Conservation (phyloP, 2,329 filamentous ascomycete genomes). For the Aureobasidium sp. region DNA sequence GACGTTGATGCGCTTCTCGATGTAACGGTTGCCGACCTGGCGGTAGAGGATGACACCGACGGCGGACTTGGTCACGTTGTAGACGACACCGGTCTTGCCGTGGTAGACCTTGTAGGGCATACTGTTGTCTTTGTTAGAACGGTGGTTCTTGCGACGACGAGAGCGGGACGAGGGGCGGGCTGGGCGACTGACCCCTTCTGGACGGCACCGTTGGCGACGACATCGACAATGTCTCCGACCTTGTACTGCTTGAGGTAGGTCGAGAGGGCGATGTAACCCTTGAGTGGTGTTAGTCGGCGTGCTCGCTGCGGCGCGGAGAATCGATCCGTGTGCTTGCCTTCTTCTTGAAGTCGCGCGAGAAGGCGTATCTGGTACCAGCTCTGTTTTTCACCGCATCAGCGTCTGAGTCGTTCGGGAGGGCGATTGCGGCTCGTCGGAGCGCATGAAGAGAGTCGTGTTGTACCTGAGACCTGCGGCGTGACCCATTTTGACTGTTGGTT, state of each 20-base stretch:
- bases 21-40: slow-evolving; percentile 98
- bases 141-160: not conserved
- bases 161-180: not conserved
- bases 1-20: slow-evolving; percentile 99
- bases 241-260: slow-evolving; percentile 95
- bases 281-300: slow-evolving; percentile 26
- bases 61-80: slow-evolving; percentile 95
- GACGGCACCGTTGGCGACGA: slow-evolving; percentile 96
- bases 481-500: slow-evolving; percentile 39
- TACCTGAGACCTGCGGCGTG: slow-evolving; percentile 39
- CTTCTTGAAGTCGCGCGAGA: slow-evolving; percentile 89
- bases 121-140: slow-evolving; percentile 40
- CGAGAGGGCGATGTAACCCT: slow-evolving; percentile 80
- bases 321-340: slow-evolving; percentile 11
- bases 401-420: not conserved
- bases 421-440: not conserved
- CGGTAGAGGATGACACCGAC: slow-evolving; percentile 99
- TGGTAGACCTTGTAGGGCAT: slow-evolving; percentile 99
- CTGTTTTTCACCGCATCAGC: slow-evolving; percentile 12
- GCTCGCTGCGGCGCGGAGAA: not conserved
- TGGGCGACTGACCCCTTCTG: slow-evolving; percentile 79
- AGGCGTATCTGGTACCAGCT: slow-evolving; percentile 48
- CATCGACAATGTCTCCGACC: slow-evolving; percentile 98
- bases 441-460: not conserved
- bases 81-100: slow-evolving; percentile 68